These are phyloP conservation scores for Talaromyces sp. DNA, from an alignment of 2,329 filamentous ascomycete genomes.

Conservation along the genomic window DNA sequence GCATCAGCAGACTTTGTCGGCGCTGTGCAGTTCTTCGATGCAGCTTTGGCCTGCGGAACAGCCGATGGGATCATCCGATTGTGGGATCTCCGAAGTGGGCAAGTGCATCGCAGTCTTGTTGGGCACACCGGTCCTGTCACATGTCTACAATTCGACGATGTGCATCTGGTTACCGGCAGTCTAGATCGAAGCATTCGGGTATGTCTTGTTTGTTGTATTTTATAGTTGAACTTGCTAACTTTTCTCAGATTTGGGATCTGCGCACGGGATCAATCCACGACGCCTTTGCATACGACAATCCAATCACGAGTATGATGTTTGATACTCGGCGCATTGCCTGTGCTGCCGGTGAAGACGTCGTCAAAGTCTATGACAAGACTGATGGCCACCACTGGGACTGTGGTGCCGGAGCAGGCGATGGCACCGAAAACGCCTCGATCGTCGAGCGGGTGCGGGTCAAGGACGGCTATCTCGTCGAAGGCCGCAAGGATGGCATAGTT, in stretches of 20 bases:
- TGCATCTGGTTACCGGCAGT: constrained; percentile 90
- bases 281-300: constrained; percentile 89
- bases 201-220: constrained; percentile 40
- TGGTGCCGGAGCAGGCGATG: constrained; percentile 69
- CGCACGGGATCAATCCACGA: constrained; percentile 93
- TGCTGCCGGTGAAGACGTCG: constrained; percentile 86
- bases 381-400: constrained; percentile 97
- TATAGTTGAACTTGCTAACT: constrained; percentile 22
- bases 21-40: constrained; percentile 91
- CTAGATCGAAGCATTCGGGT: constrained; percentile 90
- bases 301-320: constrained; percentile 96
- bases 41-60: constrained; percentile 90
- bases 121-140: constrained; percentile 95
- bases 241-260: constrained; percentile 90
- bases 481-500: constrained; percentile 78
- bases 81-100: constrained; percentile 94
- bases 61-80: constrained; percentile 95
- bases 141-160: constrained; percentile 91
- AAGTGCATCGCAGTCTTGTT: constrained; percentile 93
- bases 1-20: constrained; percentile 86
- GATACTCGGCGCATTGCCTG: constrained; percentile 83
- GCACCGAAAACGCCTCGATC: constrained; percentile 62
- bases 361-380: constrained; percentile 97
- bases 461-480: constrained; percentile 91
- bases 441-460: constrained; percentile 86